These are phyloP conservation scores for Colletotrichum eleusines DNA, from an alignment of 2,329 filamentous ascomycete genomes.

Conservation along the genomic window DNA sequence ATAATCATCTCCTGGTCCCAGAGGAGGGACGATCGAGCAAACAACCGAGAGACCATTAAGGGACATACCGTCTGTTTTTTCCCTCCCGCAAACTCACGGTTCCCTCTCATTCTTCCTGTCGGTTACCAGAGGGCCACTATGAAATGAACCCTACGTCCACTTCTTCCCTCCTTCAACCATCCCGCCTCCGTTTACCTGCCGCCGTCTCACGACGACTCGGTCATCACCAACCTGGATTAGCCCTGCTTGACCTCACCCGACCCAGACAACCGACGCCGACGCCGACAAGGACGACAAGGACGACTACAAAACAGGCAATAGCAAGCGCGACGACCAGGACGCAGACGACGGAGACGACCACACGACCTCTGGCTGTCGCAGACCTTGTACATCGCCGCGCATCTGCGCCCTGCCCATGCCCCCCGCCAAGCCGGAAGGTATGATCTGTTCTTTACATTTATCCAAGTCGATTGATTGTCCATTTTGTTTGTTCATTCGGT, in stretches of 20 bases:
- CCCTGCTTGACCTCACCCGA: constrained; percentile 1
- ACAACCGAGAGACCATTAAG: constrained; percentile 38
- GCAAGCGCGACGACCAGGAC: not conserved
- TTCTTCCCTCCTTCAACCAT: constrained; percentile 26
- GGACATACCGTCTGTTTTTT: constrained; percentile 23
- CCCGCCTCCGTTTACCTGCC: constrained; percentile 4
- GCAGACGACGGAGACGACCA: not conserved
- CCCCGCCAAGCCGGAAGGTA: constrained; percentile 29
- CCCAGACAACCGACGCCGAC: constrained; percentile 10
- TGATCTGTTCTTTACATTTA: not conserved
- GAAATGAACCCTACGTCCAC: constrained; percentile 37
- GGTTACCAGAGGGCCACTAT: constrained; percentile 20
- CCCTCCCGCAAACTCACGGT: constrained; percentile 22
- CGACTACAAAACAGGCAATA: not conserved
- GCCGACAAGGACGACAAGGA: not conserved
- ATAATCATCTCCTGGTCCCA: constrained; percentile 41
- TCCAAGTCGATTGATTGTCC: constrained; percentile 13
- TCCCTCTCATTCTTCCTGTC: constrained; percentile 22
- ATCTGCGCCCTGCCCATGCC: constrained; percentile 19
- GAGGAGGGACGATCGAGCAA: constrained; percentile 28
- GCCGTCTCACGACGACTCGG: constrained; percentile 25
- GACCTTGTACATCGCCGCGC: constrained; percentile 3
- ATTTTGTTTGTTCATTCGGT: constrained; percentile 7
- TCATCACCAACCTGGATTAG: constrained; percentile 6
- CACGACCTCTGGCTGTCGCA: not conserved